Evolutionary conservation across 495 filamentous ascomycete genomes (phyloP).

Genomic region (Hypoxylon fragiforme): DNA sequence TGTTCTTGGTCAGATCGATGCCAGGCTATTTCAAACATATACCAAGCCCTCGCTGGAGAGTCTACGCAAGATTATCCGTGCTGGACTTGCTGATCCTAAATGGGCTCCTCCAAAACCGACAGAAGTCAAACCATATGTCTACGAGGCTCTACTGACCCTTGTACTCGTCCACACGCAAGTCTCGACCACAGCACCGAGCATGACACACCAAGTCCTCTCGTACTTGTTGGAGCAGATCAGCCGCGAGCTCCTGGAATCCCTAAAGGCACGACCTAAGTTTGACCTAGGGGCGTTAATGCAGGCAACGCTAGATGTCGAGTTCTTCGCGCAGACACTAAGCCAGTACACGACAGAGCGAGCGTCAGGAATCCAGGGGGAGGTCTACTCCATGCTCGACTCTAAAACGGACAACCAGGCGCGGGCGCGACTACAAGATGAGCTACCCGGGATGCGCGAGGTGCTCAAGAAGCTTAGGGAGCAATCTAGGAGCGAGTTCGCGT

Average conservation of each 20-base stretch:
- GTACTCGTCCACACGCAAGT: constrained; percentile 93
- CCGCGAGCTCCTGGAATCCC: constrained; percentile 68
- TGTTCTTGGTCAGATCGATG: constrained; percentile 85
- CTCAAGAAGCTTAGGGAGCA: constrained; percentile 82
- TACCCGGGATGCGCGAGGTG: constrained; percentile 83
- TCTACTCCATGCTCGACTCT: constrained; percentile 85
- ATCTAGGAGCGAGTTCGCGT: constrained; percentile 82
- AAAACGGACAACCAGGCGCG: constrained; percentile 86
- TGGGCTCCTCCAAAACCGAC: constrained; percentile 72
- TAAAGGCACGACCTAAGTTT: constrained; percentile 68
- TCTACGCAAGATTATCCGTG: constrained; percentile 64
- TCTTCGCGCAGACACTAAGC: constrained; percentile 88
- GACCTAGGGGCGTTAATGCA: constrained; percentile 86
- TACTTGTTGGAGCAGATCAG: constrained; percentile 79
- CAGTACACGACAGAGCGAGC: constrained; percentile 86
- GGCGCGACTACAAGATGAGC: constrained; percentile 74
- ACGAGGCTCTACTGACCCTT: constrained; percentile 76
- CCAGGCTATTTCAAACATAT: constrained; percentile 86
- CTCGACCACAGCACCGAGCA: constrained; percentile 71
- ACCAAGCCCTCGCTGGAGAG: constrained; percentile 68
- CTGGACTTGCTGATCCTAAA: constrained; percentile 67
- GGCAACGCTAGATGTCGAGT: constrained; percentile 95
- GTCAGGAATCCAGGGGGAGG: constrained; percentile 74
- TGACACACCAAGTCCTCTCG: constrained; percentile 75
- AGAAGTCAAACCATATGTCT: constrained; percentile 84